Evolutionary conservation across 2,329 filamentous ascomycete species (phyloP), one percentile per base, ranked within the genome.

Genomic region (Exophiala sideris): DNA sequence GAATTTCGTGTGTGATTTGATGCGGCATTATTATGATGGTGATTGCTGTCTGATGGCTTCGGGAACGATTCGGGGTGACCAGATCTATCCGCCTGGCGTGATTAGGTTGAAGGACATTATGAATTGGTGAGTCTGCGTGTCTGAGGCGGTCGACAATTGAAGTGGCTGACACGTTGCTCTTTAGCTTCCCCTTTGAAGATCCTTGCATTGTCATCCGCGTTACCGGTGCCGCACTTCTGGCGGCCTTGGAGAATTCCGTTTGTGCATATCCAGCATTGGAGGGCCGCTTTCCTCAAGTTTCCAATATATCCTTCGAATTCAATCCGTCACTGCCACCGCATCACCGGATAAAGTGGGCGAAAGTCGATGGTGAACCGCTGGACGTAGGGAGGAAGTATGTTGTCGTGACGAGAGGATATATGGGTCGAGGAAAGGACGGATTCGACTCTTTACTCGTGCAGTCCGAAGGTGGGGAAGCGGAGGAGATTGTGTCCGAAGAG

Each of bases 1-100:
- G 1, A 96, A 96, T 70, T 95, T 95, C 68, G 87, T 95, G 2
- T 94, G 88, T 70, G 91, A 96, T 67, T 79, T 96, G 20, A 95
- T 96, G 89, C 82, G 89, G 6, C 84, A 84, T 57, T 87, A 95
- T 67, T 90, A 96, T 67, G 73, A 78, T 4, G 85, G 88, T 0
- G 91, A 96, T 63, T 95, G 89, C 66, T 82, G 84, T 29, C 78
- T 95, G 58, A 94, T 95, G 85, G 89, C 88, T 0, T 81, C 87
- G 0, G 91, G 91, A 0, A 95, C 91, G 0, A 89, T 95, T 49
- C 82, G 91, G 11, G 91, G 90, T 1, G 91, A 96, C 66, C 89
- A 94, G 68, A 85, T 96, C 32, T 96, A 95, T 64, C 84, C 89
- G 0, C 88, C 89, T 0, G 91, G 91, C 0, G 76, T 91, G 0